Evolutionary conservation across 108 stramenopile species (phyloP), one percentile per base, ranked within the genome.

Genomic region (Skeletonema costatum): DNA sequence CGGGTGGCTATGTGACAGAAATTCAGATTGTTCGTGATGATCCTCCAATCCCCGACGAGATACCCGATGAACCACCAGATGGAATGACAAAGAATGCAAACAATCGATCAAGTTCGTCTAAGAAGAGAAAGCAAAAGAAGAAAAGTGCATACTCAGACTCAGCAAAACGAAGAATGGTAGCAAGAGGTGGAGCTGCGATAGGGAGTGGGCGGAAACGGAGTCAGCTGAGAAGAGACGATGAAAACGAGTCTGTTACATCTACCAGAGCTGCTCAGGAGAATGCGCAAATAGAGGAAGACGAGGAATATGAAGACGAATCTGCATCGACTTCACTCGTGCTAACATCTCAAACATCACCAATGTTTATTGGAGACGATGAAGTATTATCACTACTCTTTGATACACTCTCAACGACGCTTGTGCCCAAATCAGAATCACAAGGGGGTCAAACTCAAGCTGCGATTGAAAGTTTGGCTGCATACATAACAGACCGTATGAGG

Each of bases 391-490:
- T 73, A 44, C 44, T 73, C 16, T 42, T 73, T 25, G 72, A 61
- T 44, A 73, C 63, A 6, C 62, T 73, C 4, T 73, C 72, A 35
- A 48, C 72, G 2, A 73, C 72, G 21, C 60, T 73, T 1, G 50
- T 44, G 5, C 42, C 50, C 44, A 73, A 73, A 62, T 73, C 72
- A 51, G 72, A 73, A 25, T 41, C 38, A 9, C 72, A 73, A 73
- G 72, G 62, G n/a, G 39, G 62, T 2, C 76, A 70, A 19, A 76
- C 75, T n/a, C 68, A 69, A 69, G 67, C 60, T 19, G 75, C 75
- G 2, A 70, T 76, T 16, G 58, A 68, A 2, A 59, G 31, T 60
- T 29, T 76, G 19, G 60, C 70, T 14, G 25, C 38, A 5, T 76
- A 69, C 33, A 69, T 76, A 10, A 70, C 68, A 10, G 68, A 76